Base-by-base conservation (phyloP, 257 asterid species). In the Salvia hispanica region DNA sequence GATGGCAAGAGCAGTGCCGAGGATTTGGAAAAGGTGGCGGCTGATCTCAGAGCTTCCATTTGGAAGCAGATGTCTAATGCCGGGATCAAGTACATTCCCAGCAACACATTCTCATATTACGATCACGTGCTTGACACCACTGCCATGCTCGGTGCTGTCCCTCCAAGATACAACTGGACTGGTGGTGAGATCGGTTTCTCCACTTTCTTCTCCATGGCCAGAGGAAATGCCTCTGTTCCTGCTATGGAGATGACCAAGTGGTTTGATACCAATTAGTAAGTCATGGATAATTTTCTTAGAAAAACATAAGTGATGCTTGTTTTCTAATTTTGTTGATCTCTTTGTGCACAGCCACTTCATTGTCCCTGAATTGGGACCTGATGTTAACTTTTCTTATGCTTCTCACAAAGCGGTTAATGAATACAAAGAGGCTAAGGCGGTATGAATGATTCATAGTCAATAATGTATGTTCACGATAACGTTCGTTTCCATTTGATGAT, bases 191-290 rank as follows among this genome's bases (percentile, higher is more conserved):
- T 92, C 50, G 95, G 93, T 40, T 79, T 79, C 52, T 86, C 90
- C 74, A 86, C 92, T 50, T 92, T 86, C 85, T 92, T 92, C 84
- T 92, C 98, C 66, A 92, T 92, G 98, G 98, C 98, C 74, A 92
- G 98, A 79, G 98, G 98, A 80, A 92, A 92, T 82, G 97, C 97
- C 56, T 84, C 98, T 21, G 98, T 90, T 53, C 98, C 98, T 48
- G 98, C 98, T 69, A 92, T 92, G 98, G 98, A 92, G 66, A 92
- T 92, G 98, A 92, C 98, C 83, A 92, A 92, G 92, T 92, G 97
- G 97, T 92, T 92, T 25, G 98, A 92, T 72, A 92, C 98, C 82
- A 92, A 92, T 90, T 92, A 92, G 98, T 92, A 77, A 92, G 98
- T 88, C 67, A 58, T 56, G 43, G 51, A 28, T 74, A 28, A 50